Base-by-base conservation (phyloP, 208 protist species). In the Leishmania gerbilli region DNA sequence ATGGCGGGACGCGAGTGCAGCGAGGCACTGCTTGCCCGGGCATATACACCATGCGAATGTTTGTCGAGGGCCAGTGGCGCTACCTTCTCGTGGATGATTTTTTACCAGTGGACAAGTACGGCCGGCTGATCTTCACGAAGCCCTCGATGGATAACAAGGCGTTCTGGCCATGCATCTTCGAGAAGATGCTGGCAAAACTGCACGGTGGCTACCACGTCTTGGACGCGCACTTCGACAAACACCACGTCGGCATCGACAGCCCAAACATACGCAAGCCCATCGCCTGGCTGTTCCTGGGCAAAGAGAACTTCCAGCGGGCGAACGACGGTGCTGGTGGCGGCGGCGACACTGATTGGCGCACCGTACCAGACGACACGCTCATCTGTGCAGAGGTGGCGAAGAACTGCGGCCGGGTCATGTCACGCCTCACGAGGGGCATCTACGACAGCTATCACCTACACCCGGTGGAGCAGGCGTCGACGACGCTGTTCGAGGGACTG, bases 51-150 rank as follows among this genome's bases (percentile, higher is more conserved):
- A 83, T 95, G 62, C 84, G 91, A 13, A 53, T 97, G 1, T 89
- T 92, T 76, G 84, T 96, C 45, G 95, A 98, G 79, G 92, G 95
- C 11, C 83, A n/a, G 37, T 98, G 95, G 95, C 88, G 93, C 58
- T 97, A 88, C 81, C 89, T 98, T 9, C 62, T 98, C 42, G 89
- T 97, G 0, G 95, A 98, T 84, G 95, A 97, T 78, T 96, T 93
- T 75, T 80, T 98, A 47, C 95, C 95, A 0, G 90, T 97, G 13
- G 88, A 97, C 79, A 76, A 65, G 37, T 79, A 89, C 47, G 93
- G 93, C 40, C 75, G 84, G 17, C 82, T 91, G 62, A 83, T 96
- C 71, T 98, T 98, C 87, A 87, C 88, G 19, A 82, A 90, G 17
- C 87, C 90, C 27, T 83, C 91, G 13, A 31, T 85, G 40, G 55